Evolutionary conservation across 441 rosid genomes (phyloP).

Genomic region (Arabidopsis hybrid): DNA sequence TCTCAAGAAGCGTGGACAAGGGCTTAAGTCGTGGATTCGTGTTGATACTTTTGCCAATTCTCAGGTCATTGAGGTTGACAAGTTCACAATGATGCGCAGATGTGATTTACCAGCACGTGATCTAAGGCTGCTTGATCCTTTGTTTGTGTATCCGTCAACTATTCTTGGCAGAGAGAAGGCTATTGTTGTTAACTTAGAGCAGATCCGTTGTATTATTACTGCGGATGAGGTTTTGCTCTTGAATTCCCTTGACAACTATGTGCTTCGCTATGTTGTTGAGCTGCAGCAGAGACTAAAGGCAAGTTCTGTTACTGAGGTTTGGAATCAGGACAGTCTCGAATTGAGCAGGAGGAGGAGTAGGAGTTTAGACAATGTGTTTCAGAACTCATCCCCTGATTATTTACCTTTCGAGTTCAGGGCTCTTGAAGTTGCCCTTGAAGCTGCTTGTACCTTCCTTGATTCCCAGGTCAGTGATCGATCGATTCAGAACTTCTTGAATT

Average conservation of each 20-base stretch:
- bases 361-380: conserved; percentile 70
- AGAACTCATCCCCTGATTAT: conserved; percentile 86
- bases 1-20: conserved; percentile 95
- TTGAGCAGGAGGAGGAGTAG: conserved; percentile 66
- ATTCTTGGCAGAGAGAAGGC: conserved; percentile 99
- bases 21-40: conserved; percentile 91
- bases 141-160: conserved; percentile 96
- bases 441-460: conserved; percentile 97
- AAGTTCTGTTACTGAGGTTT: conserved; percentile 65
- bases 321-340: conserved; percentile 78
- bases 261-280: conserved; percentile 94
- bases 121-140: conserved; percentile 87
- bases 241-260: conserved; percentile 96
- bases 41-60: conserved; percentile 86
- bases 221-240: conserved; percentile 95
- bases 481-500: conserved; percentile 25
- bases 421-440: conserved; percentile 96
- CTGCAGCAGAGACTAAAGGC: conserved; percentile 78
- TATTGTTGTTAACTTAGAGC: conserved; percentile 94
- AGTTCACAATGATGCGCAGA: conserved; percentile 95
- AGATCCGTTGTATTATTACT: conserved; percentile 93
- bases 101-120: conserved; percentile 99
- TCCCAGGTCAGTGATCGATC: conserved; percentile 83
- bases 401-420: conserved; percentile 98
- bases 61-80: conserved; percentile 91